These are phyloP conservation scores for Sporobolomyces roseus DNA, from an alignment of 768 basidiomycete species.

Conservation along the genomic window DNA sequence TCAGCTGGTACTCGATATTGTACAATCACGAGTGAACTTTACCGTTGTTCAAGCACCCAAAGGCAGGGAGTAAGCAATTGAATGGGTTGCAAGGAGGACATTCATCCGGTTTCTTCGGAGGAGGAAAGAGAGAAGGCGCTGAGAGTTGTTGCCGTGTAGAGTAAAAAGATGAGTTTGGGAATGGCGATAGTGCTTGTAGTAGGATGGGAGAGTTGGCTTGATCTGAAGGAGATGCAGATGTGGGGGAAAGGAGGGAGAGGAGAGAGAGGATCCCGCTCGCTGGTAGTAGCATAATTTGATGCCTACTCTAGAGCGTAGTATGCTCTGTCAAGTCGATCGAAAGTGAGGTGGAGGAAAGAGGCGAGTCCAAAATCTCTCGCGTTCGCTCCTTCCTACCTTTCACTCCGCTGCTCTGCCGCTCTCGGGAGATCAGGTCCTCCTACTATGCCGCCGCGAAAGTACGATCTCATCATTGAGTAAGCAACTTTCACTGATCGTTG, in stretches of 20 bases:
- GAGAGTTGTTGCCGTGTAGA: background rate
- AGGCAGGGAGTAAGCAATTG: conserved; percentile 88
- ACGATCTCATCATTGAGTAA: no score
- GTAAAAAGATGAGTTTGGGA: conserved; percentile 10
- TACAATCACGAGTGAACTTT: conserved; percentile 13
- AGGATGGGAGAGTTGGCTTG: background rate
- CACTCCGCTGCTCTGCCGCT: no score
- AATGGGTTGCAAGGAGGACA: conserved; percentile 58
- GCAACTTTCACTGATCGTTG: no score
- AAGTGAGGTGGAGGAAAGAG: no score
- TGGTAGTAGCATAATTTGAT: conserved; percentile 3
- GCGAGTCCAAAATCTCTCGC: no score
- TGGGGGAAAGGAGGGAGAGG: background rate
- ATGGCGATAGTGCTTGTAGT: conserved; percentile 21
- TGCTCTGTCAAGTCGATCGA: no score
- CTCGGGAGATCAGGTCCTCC: no score
- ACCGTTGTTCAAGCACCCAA: conserved; percentile 71
- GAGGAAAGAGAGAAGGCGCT: conserved; percentile 4
- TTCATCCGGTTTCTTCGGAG: conserved; percentile 19
- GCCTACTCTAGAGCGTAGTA: no score
- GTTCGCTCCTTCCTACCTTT: no score
- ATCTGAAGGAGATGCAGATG: background rate
- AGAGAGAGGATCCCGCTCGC: background rate
- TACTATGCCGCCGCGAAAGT: no score
- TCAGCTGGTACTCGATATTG: background rate